Evolutionary conservation across 306 rosid species (phyloP), one percentile per base, ranked within the genome.

Genomic region (Betula pendula): DNA sequence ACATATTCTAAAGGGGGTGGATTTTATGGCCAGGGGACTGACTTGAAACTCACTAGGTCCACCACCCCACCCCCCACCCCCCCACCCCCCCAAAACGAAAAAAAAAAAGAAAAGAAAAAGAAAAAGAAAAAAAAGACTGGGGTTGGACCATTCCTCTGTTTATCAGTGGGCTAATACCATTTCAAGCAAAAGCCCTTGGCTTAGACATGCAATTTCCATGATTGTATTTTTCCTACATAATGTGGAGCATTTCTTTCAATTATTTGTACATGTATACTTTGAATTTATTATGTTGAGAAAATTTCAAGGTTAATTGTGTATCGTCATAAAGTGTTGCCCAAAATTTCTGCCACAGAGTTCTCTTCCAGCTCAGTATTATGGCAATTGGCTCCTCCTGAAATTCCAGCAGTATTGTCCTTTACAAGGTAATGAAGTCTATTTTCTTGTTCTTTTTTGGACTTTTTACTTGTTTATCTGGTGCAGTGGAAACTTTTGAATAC

Each of bases 351-450:
- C 71, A 68, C 87, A 92, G 96, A 84, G 33, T 76, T 82, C 79
- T 82, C 77, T 74, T 74, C 58, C 80, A 67, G 45, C 77, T 76
- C 83, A 35, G 72, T 62, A 31, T 73, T 56, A 33, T 55, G 19
- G 0, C 78, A 72, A 48, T 76, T 75, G 72, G 55, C 77, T 80
- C 62, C 75, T 80, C 71, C 77, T 77, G 75, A 75, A 74, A 72
- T 59, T 52, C 89, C 69, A 53, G 50, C 82, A 66, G 77, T 81
- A 70, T 85, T 88, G 74, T 75, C 82, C 82, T 82, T 70, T 63
- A 81, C 71, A 70, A 79, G 97, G 98, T 94, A 77, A 86, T 76
- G 75, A 44, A 75, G 44, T 72, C 9, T 47, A 19, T 68, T 40
- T 49, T 76, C 29, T 14, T 49, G 53, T 17, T 77, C 22, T 14